Conservation (phyloP, 192 early-diverging fungal species). For the Gryganskiella cystojenkinii region DNA sequence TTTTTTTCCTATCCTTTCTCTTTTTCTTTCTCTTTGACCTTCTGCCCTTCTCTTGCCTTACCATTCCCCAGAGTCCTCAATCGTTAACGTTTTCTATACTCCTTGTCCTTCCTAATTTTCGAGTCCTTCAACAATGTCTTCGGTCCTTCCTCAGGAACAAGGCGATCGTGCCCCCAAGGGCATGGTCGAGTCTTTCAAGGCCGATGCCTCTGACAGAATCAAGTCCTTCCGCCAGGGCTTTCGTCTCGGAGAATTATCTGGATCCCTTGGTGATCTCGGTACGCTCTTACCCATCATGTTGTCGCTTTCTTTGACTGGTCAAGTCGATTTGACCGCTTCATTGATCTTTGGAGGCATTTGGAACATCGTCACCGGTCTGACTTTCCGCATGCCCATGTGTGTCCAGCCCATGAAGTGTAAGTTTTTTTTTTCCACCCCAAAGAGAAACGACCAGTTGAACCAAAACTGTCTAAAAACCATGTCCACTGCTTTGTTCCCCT, state of each 20-base stretch:
- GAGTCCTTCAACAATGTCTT: no score
- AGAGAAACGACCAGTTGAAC: not conserved
- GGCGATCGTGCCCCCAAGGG: not conserved
- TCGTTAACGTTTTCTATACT: no score
- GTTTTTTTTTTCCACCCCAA: conserved; percentile 5
- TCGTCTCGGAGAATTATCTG: conserved; percentile 61
- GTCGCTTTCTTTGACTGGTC: conserved; percentile 75
- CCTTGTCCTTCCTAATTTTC: no score
- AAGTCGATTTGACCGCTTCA: conserved; percentile 80
- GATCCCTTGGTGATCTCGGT: conserved; percentile 78
- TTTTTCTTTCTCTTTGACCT: not conserved
- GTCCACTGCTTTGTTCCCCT: no score
- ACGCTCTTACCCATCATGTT: conserved; percentile 91
- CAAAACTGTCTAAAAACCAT: no score
- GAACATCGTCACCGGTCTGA: conserved; percentile 84
- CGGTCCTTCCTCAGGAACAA: conserved; percentile 20
- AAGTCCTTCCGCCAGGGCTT: conserved; percentile 22
- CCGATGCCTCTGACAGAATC: conserved; percentile 22
- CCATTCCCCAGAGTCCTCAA: not conserved
- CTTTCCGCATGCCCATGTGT: conserved; percentile 87
- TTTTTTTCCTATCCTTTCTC: not conserved
- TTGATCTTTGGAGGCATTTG: conserved; percentile 90
- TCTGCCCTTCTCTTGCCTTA: not conserved
- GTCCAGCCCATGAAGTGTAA: conserved; percentile 94
- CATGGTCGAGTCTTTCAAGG: conserved; percentile 19